phyloP scores from a whole-genome alignment of 2,329 filamentous ascomycete genomes.

The Apiospora koreana region DNA sequence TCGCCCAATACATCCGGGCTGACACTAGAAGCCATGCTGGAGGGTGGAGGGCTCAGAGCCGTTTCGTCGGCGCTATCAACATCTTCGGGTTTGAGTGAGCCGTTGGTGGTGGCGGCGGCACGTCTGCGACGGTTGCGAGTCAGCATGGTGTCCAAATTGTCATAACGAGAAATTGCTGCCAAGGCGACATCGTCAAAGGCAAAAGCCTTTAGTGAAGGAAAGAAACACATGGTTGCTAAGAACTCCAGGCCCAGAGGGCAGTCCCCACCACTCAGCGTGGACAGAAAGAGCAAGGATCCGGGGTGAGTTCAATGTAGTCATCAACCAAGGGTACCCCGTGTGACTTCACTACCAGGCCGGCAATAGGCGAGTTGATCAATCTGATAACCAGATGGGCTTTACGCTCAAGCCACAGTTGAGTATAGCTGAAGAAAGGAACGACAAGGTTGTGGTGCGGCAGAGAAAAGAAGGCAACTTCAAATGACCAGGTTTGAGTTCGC shows the following conservation, averaged over 20 bases:
- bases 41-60: slow-evolving; percentile 45
- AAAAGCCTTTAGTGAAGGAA: not conserved
- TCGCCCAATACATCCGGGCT: slow-evolving; percentile 46
- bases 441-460: not conserved
- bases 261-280: not conserved
- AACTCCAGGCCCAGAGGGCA: not conserved
- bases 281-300: not conserved
- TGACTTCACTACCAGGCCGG: not conserved
- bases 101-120: slow-evolving; percentile 5
- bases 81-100: slow-evolving; percentile 32
- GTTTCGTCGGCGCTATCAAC: slow-evolving; percentile 38
- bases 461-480: not conserved
- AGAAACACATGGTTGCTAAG: not conserved
- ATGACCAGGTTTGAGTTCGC: not conserved
- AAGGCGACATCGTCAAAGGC: not conserved
- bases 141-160: slow-evolving; percentile 13
- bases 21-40: slow-evolving; percentile 42
- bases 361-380: not conserved
- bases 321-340: not conserved
- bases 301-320: not conserved
- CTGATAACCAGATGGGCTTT: not conserved
- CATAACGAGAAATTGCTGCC: not conserved
- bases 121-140: slow-evolving; percentile 20
- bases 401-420: not conserved
- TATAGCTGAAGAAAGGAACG: not conserved